Conservation (phyloP, 2,329 filamentous ascomycete species). For the Cordyceps fumosorosea region DNA sequence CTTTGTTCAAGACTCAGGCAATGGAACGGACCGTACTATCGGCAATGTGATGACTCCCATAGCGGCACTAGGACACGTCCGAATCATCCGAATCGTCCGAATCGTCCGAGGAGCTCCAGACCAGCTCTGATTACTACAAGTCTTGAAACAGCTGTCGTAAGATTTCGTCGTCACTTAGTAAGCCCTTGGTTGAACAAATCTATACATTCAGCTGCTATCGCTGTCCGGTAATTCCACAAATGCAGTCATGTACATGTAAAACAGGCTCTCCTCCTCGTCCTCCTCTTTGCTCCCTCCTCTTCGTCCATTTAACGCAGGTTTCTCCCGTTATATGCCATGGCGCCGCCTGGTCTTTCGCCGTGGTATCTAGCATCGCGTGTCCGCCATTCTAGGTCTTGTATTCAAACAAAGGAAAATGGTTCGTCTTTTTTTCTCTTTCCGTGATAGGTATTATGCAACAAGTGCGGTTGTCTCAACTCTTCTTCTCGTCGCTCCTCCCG, state of each 20-base stretch:
- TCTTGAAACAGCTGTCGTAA: background rate
- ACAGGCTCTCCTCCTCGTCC: background rate
- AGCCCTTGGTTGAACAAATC: constrained; percentile 2
- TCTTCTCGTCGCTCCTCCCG: background rate
- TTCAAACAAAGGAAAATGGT: constrained; percentile 11
- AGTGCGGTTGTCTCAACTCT: background rate
- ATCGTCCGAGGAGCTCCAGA: background rate
- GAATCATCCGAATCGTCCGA: background rate
- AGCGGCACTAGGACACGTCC: background rate
- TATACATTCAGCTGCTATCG: constrained; percentile 12
- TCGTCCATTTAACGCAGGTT: background rate
- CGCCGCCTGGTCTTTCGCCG: background rate
- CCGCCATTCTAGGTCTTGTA: constrained; percentile 7
- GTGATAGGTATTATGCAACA: background rate
- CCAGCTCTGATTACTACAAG: background rate
- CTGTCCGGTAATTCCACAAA: constrained; percentile 9
- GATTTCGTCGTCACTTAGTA: background rate
- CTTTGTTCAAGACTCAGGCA: background rate
- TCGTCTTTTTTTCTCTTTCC: background rate
- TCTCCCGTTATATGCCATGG: background rate
- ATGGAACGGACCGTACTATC: too few species aligned
- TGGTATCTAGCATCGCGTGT: constrained; percentile 1
- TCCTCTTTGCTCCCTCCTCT: background rate
- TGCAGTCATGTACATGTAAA: constrained; percentile 13
- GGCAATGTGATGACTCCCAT: too few species aligned